phyloP scores from a whole-genome alignment of 2,329 filamentous ascomycete genomes.

The Ceratocystis diversiconidia region DNA sequence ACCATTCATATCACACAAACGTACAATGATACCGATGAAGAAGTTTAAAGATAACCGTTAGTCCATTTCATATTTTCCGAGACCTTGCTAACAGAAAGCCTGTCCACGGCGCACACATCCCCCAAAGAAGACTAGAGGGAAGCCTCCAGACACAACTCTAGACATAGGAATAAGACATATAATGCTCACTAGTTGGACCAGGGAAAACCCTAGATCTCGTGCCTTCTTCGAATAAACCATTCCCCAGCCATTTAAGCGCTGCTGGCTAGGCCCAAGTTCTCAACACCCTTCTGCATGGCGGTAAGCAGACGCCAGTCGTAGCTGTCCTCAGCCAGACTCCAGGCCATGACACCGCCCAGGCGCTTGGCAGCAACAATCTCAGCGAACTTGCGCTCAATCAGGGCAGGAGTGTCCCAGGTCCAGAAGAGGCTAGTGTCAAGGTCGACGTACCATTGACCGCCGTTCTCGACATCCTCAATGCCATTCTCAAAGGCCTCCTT shows the following conservation, averaged over 20 bases:
- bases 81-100: too few relatives aligned
- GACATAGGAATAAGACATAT: too few relatives aligned
- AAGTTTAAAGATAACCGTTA: too few relatives aligned
- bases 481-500: slow-evolving; percentile 26
- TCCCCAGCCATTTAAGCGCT: neutral
- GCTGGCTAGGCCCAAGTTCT: neutral
- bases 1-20: too few relatives aligned
- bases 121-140: too few relatives aligned
- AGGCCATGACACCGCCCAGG: slow-evolving; percentile 62
- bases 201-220: too few relatives aligned
- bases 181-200: too few relatives aligned
- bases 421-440: slow-evolving; percentile 46
- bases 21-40: too few relatives aligned
- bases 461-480: slow-evolving; percentile 39
- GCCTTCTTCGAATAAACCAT: too few relatives aligned
- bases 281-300: neutral
- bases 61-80: too few relatives aligned
- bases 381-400: slow-evolving; percentile 48
- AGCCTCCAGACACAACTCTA: too few relatives aligned
- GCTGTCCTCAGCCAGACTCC: slow-evolving; percentile 55
- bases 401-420: slow-evolving; percentile 54
- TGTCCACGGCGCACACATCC: too few relatives aligned
- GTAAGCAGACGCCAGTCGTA: neutral
- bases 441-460: slow-evolving; percentile 59
- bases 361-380: slow-evolving; percentile 40